Conservation (phyloP, 176 grass and related monocot genomes). For the Sorghum bicolor region DNA sequence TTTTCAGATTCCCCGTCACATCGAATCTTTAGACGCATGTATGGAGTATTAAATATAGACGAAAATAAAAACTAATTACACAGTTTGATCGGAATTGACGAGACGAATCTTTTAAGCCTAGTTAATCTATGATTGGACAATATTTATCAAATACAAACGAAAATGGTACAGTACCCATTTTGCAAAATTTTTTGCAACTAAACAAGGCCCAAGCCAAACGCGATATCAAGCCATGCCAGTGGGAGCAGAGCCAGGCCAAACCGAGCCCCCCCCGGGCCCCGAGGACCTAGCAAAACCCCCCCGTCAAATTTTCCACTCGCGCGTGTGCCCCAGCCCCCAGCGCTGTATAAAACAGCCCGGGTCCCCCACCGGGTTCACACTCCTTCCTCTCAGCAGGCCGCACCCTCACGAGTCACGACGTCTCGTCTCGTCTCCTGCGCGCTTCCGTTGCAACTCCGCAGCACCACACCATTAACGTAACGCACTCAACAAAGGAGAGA, state of each 20-base stretch:
- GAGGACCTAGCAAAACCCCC: background rate
- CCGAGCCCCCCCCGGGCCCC: background rate
- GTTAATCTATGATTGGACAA: too few relatives aligned
- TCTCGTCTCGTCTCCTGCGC: background rate
- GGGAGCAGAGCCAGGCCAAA: background rate
- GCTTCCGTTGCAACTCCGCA: slow-evolving; percentile 3
- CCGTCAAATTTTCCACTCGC: background rate
- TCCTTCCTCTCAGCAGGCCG: background rate
- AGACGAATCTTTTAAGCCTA: too few relatives aligned
- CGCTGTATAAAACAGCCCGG: slow-evolving; percentile 29
- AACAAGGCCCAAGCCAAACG: too few relatives aligned
- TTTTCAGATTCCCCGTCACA: too few relatives aligned
- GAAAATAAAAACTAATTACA: too few relatives aligned
- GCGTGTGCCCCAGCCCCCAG: background rate
- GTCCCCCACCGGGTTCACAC: background rate
- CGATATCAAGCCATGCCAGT: too few relatives aligned
- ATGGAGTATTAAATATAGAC: too few relatives aligned
- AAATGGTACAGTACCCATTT: too few relatives aligned
- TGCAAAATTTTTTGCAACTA: too few relatives aligned
- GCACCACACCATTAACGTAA: background rate
- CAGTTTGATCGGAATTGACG: too few relatives aligned
- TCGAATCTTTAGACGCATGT: too few relatives aligned
- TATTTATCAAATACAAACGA: too few relatives aligned
- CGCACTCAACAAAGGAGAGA: background rate
- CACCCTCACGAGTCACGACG: background rate